A percentile compares a stretch with the other conserved stretches of the same genome.
Evolutionary conservation across 2,329 filamentous ascomycete genomes (phyloP).

Genomic region (Bipolaris cookei): DNA sequence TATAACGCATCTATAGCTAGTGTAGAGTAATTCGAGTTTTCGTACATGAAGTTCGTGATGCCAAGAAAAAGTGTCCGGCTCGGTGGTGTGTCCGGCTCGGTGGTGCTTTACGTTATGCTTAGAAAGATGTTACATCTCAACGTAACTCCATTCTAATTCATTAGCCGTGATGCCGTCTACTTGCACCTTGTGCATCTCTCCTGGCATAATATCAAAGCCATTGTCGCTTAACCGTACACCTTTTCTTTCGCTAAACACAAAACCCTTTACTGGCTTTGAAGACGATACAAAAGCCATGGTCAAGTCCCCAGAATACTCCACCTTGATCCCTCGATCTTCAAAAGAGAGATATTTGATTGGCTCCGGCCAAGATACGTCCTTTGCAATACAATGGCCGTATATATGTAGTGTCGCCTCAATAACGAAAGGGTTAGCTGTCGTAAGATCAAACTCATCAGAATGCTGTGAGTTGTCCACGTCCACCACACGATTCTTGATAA

Average conservation of each 20-base stretch:
- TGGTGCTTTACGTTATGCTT: no score
- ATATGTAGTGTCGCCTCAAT: slow-evolving; percentile 59
- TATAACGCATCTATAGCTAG: no score
- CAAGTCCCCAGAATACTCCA: slow-evolving; percentile 40
- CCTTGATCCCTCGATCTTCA: slow-evolving; percentile 55
- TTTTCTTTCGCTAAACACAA: slow-evolving; percentile 55
- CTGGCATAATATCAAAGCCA: slow-evolving; percentile 38
- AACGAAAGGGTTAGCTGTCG: slow-evolving; percentile 59
- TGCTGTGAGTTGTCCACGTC: neutral
- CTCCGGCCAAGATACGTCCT: slow-evolving; percentile 66
- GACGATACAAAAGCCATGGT: slow-evolving; percentile 54
- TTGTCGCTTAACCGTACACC: slow-evolving; percentile 34
- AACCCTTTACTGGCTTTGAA: slow-evolving; percentile 61
- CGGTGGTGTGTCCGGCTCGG: no score
- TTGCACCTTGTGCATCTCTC: slow-evolving; percentile 21
- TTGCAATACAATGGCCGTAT: slow-evolving; percentile 54
- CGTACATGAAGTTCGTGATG: no score
- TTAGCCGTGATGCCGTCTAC: slow-evolving; percentile 16
- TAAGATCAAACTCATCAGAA: slow-evolving; percentile 52
- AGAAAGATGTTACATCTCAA: slow-evolving; percentile 22
- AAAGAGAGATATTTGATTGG: slow-evolving; percentile 65
- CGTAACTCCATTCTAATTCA: slow-evolving; percentile 28
- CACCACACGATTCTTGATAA: slow-evolving; percentile 46
- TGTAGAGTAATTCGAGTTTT: no score
- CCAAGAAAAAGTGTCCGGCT: no score